phyloP scores from a whole-genome alignment of 2,329 filamentous ascomycete genomes.

The Penicillium sp. region DNA sequence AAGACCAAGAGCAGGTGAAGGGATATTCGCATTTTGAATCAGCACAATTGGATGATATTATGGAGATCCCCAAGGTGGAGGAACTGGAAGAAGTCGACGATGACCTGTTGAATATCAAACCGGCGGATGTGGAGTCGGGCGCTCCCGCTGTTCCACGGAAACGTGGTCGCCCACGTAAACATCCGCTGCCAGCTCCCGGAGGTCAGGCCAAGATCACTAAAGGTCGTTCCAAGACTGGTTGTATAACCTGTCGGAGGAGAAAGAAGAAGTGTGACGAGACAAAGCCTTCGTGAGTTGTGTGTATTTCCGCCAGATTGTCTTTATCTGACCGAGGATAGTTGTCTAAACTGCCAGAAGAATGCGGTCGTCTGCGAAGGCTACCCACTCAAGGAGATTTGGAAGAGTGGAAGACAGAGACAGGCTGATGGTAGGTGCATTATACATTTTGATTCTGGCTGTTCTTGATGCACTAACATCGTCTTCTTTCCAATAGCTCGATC shows the following conservation, averaged over 20 bases:
- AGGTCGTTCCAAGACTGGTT: constrained; percentile 54
- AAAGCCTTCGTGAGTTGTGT: constrained; percentile 32
- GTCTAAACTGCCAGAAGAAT: constrained; percentile 82
- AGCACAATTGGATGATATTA: constrained; percentile 29
- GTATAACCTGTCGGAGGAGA: constrained; percentile 51
- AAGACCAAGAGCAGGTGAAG: constrained; percentile 16
- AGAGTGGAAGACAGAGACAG: constrained; percentile 67
- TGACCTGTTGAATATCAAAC: constrained; percentile 28
- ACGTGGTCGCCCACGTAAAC: constrained; percentile 73
- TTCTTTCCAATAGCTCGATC: constrained; percentile 22
- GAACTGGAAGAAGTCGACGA: constrained; percentile 47
- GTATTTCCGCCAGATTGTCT: background rate
- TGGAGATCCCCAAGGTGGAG: constrained; percentile 44
- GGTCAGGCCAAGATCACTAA: constrained; percentile 64
- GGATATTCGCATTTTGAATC: constrained; percentile 22
- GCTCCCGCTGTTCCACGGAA: constrained; percentile 45
- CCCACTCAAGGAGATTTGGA: constrained; percentile 77
- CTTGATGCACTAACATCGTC: constrained; percentile 8
- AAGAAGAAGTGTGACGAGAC: constrained; percentile 53
- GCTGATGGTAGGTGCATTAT: constrained; percentile 49
- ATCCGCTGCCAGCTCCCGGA: constrained; percentile 55
- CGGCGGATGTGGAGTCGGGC: constrained; percentile 26
- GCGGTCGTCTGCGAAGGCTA: constrained; percentile 86
- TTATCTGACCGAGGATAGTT: constrained; percentile 16
- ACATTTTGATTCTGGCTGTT: background rate